phyloP scores from a whole-genome alignment of 768 basidiomycete genomes.

The Lactarius evosmus region DNA sequence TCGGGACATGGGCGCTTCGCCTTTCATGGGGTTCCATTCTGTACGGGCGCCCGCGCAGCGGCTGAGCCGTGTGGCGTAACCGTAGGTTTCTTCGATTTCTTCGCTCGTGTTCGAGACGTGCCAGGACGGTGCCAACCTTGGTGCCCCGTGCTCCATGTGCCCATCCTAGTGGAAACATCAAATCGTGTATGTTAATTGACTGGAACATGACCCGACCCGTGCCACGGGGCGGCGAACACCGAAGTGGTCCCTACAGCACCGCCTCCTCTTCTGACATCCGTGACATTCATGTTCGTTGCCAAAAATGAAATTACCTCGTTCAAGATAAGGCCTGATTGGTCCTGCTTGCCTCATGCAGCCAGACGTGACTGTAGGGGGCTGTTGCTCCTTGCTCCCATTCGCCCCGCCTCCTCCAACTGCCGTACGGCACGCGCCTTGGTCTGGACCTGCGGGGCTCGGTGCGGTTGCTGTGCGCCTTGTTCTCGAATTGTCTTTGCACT shows the following conservation, averaged over 20 bases:
- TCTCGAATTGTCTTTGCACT: conserved; percentile 2
- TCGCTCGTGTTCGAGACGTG: background rate
- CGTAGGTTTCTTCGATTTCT: background rate
- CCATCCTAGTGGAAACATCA: background rate
- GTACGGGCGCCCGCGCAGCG: background rate
- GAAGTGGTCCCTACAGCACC: conserved; percentile 9
- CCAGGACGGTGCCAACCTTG: background rate
- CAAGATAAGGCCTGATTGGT: conserved; percentile 13
- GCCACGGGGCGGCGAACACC: conserved; percentile 1
- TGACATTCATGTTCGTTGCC: background rate
- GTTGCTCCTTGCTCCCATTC: background rate
- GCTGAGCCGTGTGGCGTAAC: background rate
- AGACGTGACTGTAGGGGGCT: conserved; percentile 18
- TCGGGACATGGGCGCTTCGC: background rate
- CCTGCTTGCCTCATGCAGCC: background rate
- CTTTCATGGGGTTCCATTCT: background rate
- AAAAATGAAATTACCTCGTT: background rate
- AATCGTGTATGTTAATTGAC: background rate
- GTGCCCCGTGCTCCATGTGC: background rate
- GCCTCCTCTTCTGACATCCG: background rate
- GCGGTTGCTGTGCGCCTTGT: conserved; percentile 3
- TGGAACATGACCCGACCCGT: background rate
- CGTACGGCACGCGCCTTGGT: background rate
- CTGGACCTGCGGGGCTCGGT: background rate
- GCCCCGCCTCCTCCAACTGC: background rate